Conservation (phyloP, 2,329 filamentous ascomycete species). For the Pseudogymnoascus sp. region DNA sequence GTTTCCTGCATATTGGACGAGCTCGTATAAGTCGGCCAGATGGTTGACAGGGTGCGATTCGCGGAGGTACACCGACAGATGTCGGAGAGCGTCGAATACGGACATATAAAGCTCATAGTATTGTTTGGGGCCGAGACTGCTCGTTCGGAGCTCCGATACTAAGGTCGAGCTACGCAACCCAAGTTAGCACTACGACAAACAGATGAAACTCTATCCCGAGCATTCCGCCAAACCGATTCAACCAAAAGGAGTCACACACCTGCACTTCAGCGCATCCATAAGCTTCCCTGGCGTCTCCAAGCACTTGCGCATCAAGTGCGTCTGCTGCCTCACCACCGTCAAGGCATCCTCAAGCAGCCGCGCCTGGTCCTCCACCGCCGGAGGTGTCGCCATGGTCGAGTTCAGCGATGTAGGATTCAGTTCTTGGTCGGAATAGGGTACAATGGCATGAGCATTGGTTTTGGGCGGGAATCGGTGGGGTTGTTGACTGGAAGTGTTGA, state of each 20-base stretch:
- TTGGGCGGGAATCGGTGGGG: background rate
- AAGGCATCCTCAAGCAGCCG: conserved; percentile 96
- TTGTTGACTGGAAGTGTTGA: background rate
- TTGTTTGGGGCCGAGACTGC: conserved; percentile 95
- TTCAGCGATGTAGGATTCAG: conserved; percentile 4
- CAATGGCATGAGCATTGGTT: background rate
- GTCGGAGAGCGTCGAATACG: conserved; percentile 93
- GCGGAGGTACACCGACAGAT: conserved; percentile 90
- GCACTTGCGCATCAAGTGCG: conserved; percentile 92
- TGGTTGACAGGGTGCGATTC: conserved; percentile 98
- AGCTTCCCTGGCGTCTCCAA: conserved; percentile 95
- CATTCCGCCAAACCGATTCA: conserved; percentile 9
- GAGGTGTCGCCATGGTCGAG: conserved; percentile 42
- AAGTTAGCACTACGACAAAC: conserved; percentile 22
- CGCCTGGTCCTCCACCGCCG: conserved; percentile 70
- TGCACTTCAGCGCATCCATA: conserved; percentile 99
- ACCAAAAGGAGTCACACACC: conserved; percentile 49
- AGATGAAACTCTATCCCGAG: conserved; percentile 10
- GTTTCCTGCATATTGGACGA: conserved; percentile 96
- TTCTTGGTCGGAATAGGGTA: background rate
- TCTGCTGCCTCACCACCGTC: conserved; percentile 93
- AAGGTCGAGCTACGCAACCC: conserved; percentile 69
- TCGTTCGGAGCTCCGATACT: conserved; percentile 95
- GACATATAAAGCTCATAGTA: conserved; percentile 99
- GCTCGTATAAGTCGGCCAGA: conserved; percentile 93